Evolutionary conservation across 2,329 filamentous ascomycete genomes (phyloP), one percentile per base, ranked within the genome.

Genomic region (Drechslera avenae): DNA sequence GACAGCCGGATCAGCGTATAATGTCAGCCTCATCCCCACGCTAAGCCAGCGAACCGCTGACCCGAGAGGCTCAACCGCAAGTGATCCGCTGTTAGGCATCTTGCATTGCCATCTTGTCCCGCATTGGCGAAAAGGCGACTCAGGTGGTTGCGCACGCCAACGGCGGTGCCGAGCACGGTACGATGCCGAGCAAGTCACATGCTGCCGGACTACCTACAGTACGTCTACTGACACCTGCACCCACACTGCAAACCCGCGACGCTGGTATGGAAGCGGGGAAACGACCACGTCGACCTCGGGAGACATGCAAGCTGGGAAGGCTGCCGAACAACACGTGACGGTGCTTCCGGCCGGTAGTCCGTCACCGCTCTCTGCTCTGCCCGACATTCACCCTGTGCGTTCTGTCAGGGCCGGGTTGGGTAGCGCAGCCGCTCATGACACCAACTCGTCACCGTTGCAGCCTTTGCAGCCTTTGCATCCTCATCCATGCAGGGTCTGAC

Each of bases 401-500:
- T 35, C 33, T 33, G 19, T 34, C 45, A 48, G 30, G 26, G 47
- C 40, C 40, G 28, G 40, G 35, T 54, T 39, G 39, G 46, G 55
- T 49, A 62, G 55, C 37, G 51, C 35, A 55, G 49, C 57, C 59
- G 54, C 31, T 35, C 47, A 23, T 44, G 42, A 36, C 34, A 18
- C 52, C 26, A 28, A 13, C 9, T 28, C 10, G 26, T 28, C 26
- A 28, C 26, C 26, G 26, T 28, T 28, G 26, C 26, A 23, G n/a
- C n/a, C n/a, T n/a, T n/a, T n/a, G n/a, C n/a, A 28, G 26, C 26
- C 26, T 28, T 28, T 13, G 26, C 10, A 12, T 28, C 26, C 9
- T 28, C 26, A 28, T 28, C 16, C 46, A 59, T 64, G 60, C 62
- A 63, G 59, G 57, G 54, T 55, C 60, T 52, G 52, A 54, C 57